Evolutionary conservation across 768 basidiomycete species (phyloP), one percentile per base, ranked within the genome.

Genomic region (Pholiota microspora): DNA sequence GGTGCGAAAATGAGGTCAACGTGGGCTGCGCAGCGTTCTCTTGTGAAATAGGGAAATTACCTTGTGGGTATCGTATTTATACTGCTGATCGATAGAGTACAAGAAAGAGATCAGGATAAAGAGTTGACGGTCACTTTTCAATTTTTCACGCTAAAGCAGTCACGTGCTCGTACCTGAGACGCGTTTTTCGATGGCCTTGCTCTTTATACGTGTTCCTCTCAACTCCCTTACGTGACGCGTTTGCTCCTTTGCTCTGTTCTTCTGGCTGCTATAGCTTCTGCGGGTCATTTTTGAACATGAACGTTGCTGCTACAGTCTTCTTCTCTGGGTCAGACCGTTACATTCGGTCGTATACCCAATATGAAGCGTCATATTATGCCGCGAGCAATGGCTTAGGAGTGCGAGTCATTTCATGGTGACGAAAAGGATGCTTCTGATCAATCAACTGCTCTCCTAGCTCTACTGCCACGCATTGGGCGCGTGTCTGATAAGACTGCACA

Each of bases 71-170:
- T 50, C 49, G 57, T 61, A 56, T 56, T 56, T 58, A 59, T 61
- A 47, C 38, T 24, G 56, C 49, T 48, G 50, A 59, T 55, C 54
- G 58, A 59, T 53, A 53, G 51, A 56, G 53, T 21, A 31, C 25
- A 47, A 35, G 51, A 44, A 50, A 28, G 44, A 47, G 46, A 51
- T 49, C 57, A 61, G 60, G 60, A 61, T 61, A 61, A 61, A 61
- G 57, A 54, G 46, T 31, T 52, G 40, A 38, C 42, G 28, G 49
- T 16, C 59, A 56, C 55, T 54, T 59, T 59, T 59, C 59, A 56
- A 59, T 54, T 59, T 59, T 59, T 56, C 49, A 45, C 45, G 31
- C 50, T 47, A 48, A 45, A 53, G 31, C 29, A 24, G 29, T 59
- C 59, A 59, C 59, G 59, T 59, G 59, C 27, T 16, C 46, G 36